Evolutionary conservation across 352 stramenopile species (phyloP).

Genomic region (Albugo laibachii): DNA sequence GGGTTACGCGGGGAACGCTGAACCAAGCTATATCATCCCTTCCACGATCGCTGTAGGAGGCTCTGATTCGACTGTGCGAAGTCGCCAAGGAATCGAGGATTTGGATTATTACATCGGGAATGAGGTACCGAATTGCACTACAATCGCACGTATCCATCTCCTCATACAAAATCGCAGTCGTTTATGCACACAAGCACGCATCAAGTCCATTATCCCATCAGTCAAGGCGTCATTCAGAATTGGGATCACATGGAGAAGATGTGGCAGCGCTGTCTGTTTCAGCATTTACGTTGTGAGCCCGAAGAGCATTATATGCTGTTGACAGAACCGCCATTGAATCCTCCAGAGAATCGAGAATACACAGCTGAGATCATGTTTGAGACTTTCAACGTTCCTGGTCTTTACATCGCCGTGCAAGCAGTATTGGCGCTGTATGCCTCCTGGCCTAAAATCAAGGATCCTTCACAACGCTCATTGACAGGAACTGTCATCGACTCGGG

Average conservation of each 20-base stretch:
- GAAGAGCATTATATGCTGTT: constrained; percentile 86
- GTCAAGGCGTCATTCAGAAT: constrained; percentile 82
- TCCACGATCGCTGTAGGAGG: constrained; percentile 81
- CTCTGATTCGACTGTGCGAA: constrained; percentile 48
- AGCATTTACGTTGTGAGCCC: constrained; percentile 85
- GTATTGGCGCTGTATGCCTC: constrained; percentile 88
- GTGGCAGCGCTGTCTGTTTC: constrained; percentile 85
- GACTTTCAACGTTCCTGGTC: constrained; percentile 88
- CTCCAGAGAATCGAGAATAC: constrained; percentile 88
- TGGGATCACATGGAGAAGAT: constrained; percentile 93
- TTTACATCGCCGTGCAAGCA: constrained; percentile 91
- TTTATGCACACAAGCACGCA: constrained; percentile 79
- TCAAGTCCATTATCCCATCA: constrained; percentile 82
- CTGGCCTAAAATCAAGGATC: constrained; percentile 82
- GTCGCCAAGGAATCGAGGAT: constrained; percentile 83
- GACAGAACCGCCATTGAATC: constrained; percentile 86
- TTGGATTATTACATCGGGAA: constrained; percentile 93
- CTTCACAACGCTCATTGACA: constrained; percentile 77
- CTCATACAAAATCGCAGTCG: constrained; percentile 12
- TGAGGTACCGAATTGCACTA: constrained; percentile 13
- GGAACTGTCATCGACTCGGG: constrained; percentile 89
- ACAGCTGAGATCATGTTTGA: constrained; percentile 95
- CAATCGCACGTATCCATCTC: not conserved
- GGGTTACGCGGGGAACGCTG: constrained; percentile 86
- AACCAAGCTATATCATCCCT: constrained; percentile 91